Evolutionary conservation across 257 asterid species (phyloP).

Genomic region (Nicotiana otophora): DNA sequence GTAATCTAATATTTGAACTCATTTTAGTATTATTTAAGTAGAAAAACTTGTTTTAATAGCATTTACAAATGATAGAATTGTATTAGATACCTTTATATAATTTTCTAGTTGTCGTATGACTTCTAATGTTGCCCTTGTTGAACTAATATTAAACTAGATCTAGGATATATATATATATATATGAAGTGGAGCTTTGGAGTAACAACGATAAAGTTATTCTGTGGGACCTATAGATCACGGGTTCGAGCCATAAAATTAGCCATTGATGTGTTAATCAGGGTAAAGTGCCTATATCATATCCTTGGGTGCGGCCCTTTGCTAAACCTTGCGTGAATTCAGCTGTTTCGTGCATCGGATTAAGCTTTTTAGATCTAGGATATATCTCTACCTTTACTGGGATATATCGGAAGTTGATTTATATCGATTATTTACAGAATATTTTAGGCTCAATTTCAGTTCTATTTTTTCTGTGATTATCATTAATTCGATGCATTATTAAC

Average conservation of each 20-base stretch:
- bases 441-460: not conserved
- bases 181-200: no score
- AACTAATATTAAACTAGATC: not conserved
- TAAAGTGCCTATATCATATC: no score
- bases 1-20: not conserved
- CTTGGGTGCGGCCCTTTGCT: rapidly evolving
- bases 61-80: not conserved
- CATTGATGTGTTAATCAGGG: no score
- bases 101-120: not conserved
- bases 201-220: no score
- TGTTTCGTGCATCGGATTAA: rapidly evolving
- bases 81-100: not conserved
- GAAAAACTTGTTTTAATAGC: not conserved
- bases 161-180: no score
- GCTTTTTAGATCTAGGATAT: no score
- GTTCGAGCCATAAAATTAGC: no score
- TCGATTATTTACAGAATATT: not conserved
- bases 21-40: not conserved
- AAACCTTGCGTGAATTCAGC: rapidly evolving
- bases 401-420: not conserved
- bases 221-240: no score
- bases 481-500: not conserved
- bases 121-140: not conserved
- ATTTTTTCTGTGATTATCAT: not conserved
- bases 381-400: not conserved